Percentiles rank a stretch among this genome's conserved stretches.
Conservation (phyloP, 1,284 basidiomycete species). For the Trametes polyzona region DNA sequence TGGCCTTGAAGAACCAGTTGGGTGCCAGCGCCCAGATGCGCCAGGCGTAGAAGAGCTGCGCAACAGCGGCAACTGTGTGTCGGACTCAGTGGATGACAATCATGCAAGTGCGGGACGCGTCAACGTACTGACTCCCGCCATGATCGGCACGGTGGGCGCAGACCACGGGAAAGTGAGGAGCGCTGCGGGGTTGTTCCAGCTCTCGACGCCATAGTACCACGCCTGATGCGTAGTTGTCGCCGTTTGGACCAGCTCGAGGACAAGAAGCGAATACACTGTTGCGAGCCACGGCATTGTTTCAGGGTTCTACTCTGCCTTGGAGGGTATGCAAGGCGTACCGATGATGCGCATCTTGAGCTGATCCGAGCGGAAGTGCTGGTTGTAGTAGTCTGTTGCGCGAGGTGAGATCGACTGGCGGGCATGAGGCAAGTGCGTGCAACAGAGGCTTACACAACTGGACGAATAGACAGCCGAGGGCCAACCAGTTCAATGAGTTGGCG, state of each 20-base stretch:
- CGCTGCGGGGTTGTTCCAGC: constrained; percentile 23
- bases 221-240: constrained; percentile 27
- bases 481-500: constrained; percentile 12
- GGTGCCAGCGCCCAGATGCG: constrained; percentile 1
- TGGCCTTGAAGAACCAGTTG: constrained; percentile 1
- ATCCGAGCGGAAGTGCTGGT: constrained; percentile 4
- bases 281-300: neutral
- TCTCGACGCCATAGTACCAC: constrained; percentile 26
- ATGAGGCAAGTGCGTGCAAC: no score
- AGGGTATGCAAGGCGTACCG: neutral
- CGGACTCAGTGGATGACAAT: neutral
- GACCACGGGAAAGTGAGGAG: constrained; percentile 26
- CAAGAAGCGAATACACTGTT: constrained; percentile 18
- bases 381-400: constrained; percentile 6
- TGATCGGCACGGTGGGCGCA: constrained; percentile 22
- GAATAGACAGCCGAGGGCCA: constrained; percentile 6
- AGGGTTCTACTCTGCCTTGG: neutral
- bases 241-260: constrained; percentile 28
- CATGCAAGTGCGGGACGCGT: neutral
- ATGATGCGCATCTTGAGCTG: constrained; percentile 4
- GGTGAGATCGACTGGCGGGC: no score
- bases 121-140: constrained; percentile 27
- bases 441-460: constrained; percentile 3
- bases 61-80: constrained; percentile 10
- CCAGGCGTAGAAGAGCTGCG: constrained; percentile 19